These are phyloP conservation scores for Kwoniella heveanensis DNA, from an alignment of 768 basidiomycete genomes.

Conservation along the genomic window DNA sequence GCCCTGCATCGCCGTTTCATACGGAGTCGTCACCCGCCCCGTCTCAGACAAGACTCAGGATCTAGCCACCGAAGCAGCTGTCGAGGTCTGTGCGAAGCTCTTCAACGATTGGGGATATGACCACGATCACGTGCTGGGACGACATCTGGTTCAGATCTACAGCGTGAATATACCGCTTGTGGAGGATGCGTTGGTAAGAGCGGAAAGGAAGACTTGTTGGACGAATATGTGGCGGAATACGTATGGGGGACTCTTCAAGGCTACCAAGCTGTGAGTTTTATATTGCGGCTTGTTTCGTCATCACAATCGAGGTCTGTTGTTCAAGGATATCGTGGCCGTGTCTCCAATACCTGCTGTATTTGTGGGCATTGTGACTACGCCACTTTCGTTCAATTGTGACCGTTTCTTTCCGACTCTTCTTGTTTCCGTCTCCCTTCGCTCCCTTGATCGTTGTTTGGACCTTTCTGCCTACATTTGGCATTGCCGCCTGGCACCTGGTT, in stretches of 20 bases:
- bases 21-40: conserved; percentile 75
- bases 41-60: conserved; percentile 65
- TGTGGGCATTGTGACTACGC: no score
- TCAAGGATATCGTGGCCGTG: neutral
- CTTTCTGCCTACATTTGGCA: no score
- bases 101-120: conserved; percentile 86
- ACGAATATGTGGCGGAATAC: conserved; percentile 82
- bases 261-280: conserved; percentile 53
- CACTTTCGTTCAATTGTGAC: no score
- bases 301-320: no score
- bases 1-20: conserved; percentile 83
- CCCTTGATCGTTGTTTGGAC: no score
- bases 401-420: neutral
- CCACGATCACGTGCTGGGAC: conserved; percentile 39
- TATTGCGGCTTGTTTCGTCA: no score
- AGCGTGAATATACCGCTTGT: conserved; percentile 80
- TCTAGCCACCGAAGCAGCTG: conserved; percentile 72
- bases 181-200: conserved; percentile 64
- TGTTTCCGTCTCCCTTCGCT: neutral
- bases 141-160: conserved; percentile 62
- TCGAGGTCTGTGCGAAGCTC: conserved; percentile 69
- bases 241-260: conserved; percentile 78
- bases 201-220: conserved; percentile 72
- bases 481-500: no score
- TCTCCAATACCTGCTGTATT: neutral